Percentiles rank a stretch among this genome's conserved stretches.
Conservation (phyloP, 352 stramenopile species). For the Phytopythium aichiense region DNA sequence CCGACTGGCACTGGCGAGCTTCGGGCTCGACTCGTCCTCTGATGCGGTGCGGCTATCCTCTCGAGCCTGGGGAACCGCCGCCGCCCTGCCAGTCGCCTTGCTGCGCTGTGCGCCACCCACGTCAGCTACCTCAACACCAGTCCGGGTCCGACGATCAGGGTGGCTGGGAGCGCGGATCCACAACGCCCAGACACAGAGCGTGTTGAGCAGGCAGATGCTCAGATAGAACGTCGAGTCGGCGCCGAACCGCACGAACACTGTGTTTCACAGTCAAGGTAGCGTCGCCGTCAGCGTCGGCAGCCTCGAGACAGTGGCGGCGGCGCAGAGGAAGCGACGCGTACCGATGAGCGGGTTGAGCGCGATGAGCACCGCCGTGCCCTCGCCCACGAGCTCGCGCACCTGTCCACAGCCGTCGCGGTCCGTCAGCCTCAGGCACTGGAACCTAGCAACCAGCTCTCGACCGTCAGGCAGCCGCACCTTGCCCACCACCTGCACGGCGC, state of each 20-base stretch:
- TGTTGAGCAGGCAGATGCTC: conserved; percentile 33
- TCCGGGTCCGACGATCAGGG: neutral
- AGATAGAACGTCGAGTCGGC: conserved; percentile 20
- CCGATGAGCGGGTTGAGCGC: conserved; percentile 38
- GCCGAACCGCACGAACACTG: conserved; percentile 47
- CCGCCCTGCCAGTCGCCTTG: neutral
- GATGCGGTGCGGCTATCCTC: neutral
- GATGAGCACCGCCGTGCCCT: conserved; percentile 30
- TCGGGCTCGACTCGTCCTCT: neutral
- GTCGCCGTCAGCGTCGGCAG: neutral
- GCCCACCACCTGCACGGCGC: conserved; percentile 3
- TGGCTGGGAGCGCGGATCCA: conserved; percentile 25
- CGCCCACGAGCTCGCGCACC: conserved; percentile 13
- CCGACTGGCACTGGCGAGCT: neutral
- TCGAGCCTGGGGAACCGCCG: too few species aligned
- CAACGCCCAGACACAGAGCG: conserved; percentile 32
- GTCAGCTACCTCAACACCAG: too few species aligned
- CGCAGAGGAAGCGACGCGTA: conserved; percentile 4
- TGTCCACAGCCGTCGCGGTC: neutral
- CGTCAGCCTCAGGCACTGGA: neutral
- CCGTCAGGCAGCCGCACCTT: neutral
- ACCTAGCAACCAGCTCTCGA: neutral
- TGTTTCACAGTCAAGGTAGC: too few species aligned
- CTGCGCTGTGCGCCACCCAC: neutral
- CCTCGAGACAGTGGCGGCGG: too few species aligned